Evolutionary conservation across 129 eudicot species (phyloP).

Genomic region (Flaveria brownii): DNA sequence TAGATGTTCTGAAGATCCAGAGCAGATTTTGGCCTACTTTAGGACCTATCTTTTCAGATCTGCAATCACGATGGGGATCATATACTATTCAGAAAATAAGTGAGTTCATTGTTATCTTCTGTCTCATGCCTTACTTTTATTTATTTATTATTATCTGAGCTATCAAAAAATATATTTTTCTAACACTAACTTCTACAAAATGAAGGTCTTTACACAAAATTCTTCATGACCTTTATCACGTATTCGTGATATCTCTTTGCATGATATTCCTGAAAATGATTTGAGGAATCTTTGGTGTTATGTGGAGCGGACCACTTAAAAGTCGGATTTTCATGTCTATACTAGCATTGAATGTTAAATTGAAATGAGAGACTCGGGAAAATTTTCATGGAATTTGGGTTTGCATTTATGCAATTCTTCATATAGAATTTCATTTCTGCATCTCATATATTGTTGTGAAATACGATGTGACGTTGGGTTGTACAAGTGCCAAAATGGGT

Average conservation of each 20-base stretch:
- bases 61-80: constrained; percentile 65
- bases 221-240: constrained; percentile 23
- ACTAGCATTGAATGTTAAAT: constrained; percentile 3
- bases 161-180: constrained; percentile 15
- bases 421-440: constrained; percentile 16
- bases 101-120: constrained; percentile 50
- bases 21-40: constrained; percentile 68
- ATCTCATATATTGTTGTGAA: constrained; percentile 19
- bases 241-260: constrained; percentile 17
- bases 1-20: constrained; percentile 78
- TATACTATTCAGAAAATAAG: constrained; percentile 52
- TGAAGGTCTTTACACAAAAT: constrained; percentile 9
- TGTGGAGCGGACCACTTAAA: constrained; percentile 35
- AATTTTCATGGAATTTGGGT: constrained; percentile 10
- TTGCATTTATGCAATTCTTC: constrained; percentile 21
- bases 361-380: constrained; percentile 9
- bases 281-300: constrained; percentile 36
- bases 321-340: constrained; percentile 16
- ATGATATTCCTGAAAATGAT: constrained; percentile 34
- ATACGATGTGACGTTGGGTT: background rate
- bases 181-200: constrained; percentile 15
- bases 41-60: constrained; percentile 45
- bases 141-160: background rate
- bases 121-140: constrained; percentile 10
- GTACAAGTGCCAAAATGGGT: constrained; percentile 1